Base-by-base conservation (phyloP, 345 rosid genomes). In the Viola odorata region DNA sequence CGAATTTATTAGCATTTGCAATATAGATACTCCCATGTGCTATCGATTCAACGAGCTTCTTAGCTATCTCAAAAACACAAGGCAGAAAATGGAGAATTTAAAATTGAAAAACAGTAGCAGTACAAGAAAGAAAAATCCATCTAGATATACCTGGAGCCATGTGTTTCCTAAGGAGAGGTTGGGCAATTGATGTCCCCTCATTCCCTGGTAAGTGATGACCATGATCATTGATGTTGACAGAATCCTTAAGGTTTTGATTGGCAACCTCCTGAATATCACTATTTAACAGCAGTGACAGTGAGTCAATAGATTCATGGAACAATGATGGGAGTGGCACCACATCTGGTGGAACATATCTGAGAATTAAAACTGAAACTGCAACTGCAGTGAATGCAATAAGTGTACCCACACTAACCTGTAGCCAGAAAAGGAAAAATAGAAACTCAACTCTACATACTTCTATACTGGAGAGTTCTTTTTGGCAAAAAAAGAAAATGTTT, bases 331-430 rank as follows among this genome's bases (percentile, higher is more conserved):
- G 70, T 11, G 84, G 81, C 65, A 79, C 82, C 71, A 73, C 77
- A 42, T 75, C 69, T 45, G 91, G 88, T 60, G 91, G 91, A 68
- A 82, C 73, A 61, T 85, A 82, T 77, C 91, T 77, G 40, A 85
- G 84, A 67, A 85, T 73, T 66, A 85, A 66, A 60, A 85, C 84
- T 40, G 87, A 85, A 56, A 60, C 61, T 50, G 91, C 87, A 61
- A 80, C 91, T 41, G 83, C 71, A 61, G 84, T 85, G 78, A 80
- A 85, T 38, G 91, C 91, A 73, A 85, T 79, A 64, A 85, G 77
- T 65, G 91, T 82, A 36, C 91, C 91, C 49, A 82, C 83, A 66
- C 91, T 85, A 70, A 85, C 90, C 90, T 84, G 83, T 56, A 69
- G 13, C 60, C 38, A 72, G 9, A 41, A 60, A 62, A 15, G 37